Base-by-base conservation (phyloP, 768 basidiomycete species). In the Jaapia argillacea region DNA sequence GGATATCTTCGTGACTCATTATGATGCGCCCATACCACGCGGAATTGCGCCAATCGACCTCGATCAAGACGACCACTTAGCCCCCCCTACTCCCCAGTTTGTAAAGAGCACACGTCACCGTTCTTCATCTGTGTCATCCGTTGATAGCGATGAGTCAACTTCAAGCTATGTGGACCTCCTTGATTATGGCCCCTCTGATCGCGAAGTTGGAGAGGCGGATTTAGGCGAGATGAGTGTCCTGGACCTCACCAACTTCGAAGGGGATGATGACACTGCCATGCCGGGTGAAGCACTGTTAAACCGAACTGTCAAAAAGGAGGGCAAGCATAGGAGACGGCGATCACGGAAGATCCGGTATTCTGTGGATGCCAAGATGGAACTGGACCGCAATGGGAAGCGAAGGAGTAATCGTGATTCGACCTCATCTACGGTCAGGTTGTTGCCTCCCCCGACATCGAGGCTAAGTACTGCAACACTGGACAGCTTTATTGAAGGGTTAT, bases 221-320 rank as follows among this genome's bases (percentile, higher is more conserved):
- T 62, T 2, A 61, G 65, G 3, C 69, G 70, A 44, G 70, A 73
- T 45, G 66, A 67, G 33, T 70, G 67, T 74, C 1, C 60, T 82
- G 4, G 82, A 87, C 49, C 61, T 82, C 46, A 84, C 84, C 4
- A 81, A 85, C 53, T 89, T 85, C 53, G 82, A 87, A 47, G 85
- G 84, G 21, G 85, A 89, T 48, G 66, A 79, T 35, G 76, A 83
- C 46, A 62, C 71, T 12, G 60, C 65, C 13, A 58, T 75, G 16
- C 76, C 75, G 2, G 79, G 73, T 5, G 84, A 86, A 51, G 63
- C 55, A 6, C 58, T 62, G 46, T 62, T 88, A 21, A 78, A 70
- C 41, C 56, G 61, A 23, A 61, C 58, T 24, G 59, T 88, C 24
- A 70, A 68, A 56, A 75, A 75, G 54, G 75, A 79, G 54, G 84